These are phyloP conservation scores for Trichoderma sp. DNA, from an alignment of 2,329 filamentous ascomycete genomes.

Conservation along the genomic window DNA sequence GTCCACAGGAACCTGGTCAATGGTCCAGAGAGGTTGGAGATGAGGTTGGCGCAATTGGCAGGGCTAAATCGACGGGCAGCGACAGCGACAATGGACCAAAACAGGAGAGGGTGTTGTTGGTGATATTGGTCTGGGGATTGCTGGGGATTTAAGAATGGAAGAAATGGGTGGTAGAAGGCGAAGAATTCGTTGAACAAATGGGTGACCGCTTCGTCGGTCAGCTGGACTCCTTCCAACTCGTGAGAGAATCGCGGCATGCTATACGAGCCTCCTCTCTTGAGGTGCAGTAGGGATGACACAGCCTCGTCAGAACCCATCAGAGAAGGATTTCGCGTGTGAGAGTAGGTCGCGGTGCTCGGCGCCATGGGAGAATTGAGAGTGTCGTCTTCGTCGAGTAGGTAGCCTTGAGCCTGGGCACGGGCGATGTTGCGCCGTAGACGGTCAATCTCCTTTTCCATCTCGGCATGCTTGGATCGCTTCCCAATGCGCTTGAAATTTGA, in stretches of 20 bases:
- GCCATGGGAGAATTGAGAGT: constrained; percentile 61
- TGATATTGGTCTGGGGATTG: constrained; percentile 73
- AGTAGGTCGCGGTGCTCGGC: constrained; percentile 52
- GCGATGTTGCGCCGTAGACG: constrained; percentile 62
- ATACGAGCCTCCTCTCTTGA: constrained; percentile 66
- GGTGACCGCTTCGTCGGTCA: constrained; percentile 63
- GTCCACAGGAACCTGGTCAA: constrained; percentile 74
- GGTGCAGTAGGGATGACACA: constrained; percentile 65
- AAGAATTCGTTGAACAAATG: constrained; percentile 76
- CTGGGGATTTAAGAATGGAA: constrained; percentile 70
- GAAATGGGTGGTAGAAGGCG: constrained; percentile 72
- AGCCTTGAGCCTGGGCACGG: constrained; percentile 61
- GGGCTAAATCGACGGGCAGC: constrained; percentile 69
- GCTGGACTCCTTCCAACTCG: constrained; percentile 63
- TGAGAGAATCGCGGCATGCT: constrained; percentile 60
- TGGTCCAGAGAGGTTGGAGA: constrained; percentile 67
- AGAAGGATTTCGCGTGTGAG: constrained; percentile 62
- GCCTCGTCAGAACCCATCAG: constrained; percentile 69
- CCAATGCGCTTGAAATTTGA: constrained; percentile 70
- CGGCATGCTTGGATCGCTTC: constrained; percentile 79
- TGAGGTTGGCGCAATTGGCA: constrained; percentile 57
- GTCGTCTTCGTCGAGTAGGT: constrained; percentile 55
- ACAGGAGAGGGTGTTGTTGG: constrained; percentile 75
- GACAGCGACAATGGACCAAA: constrained; percentile 80
- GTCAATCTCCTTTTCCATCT: constrained; percentile 84